Conservation (phyloP, 495 filamentous ascomycete genomes). For the Trichoderma parareesei region DNA sequence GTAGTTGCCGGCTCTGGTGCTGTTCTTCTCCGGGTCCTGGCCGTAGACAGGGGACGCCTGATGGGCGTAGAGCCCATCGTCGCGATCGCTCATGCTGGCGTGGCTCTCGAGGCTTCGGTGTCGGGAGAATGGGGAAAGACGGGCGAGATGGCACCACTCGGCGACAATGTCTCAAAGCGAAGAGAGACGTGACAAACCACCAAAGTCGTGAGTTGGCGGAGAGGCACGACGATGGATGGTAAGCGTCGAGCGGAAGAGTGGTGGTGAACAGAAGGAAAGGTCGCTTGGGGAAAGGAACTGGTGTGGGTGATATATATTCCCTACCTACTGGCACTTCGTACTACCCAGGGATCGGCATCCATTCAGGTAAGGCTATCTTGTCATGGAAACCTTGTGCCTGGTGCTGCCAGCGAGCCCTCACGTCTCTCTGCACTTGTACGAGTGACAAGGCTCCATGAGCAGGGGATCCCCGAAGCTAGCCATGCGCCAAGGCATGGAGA, state of each 20-base stretch:
- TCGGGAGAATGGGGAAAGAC: not conserved
- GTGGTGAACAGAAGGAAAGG: not conserved
- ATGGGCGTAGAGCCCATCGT: not conserved
- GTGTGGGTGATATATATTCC: not conserved
- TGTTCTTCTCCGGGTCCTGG: slow-evolving; percentile 8
- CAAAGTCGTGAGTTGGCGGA: not conserved
- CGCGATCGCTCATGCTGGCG: not conserved
- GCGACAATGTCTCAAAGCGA: not conserved
- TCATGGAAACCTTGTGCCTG: not conserved
- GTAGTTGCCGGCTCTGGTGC: not conserved
- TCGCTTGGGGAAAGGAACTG: not conserved
- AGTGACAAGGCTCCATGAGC: not conserved
- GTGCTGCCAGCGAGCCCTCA: not conserved
- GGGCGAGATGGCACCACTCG: not conserved
- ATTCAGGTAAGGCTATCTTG: not conserved
- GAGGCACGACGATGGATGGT: not conserved
- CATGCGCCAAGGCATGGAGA: not conserved
- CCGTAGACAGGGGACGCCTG: not conserved
- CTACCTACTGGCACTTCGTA: not conserved
- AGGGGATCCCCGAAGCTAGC: not conserved
- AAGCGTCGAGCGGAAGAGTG: not conserved
- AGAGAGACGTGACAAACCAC: not conserved
- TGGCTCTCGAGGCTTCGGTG: not conserved
- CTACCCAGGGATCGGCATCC: not conserved
- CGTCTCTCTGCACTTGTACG: not conserved